Base-by-base conservation (phyloP, 176 grass and related monocot genomes). In the Aegilops speltoides region DNA sequence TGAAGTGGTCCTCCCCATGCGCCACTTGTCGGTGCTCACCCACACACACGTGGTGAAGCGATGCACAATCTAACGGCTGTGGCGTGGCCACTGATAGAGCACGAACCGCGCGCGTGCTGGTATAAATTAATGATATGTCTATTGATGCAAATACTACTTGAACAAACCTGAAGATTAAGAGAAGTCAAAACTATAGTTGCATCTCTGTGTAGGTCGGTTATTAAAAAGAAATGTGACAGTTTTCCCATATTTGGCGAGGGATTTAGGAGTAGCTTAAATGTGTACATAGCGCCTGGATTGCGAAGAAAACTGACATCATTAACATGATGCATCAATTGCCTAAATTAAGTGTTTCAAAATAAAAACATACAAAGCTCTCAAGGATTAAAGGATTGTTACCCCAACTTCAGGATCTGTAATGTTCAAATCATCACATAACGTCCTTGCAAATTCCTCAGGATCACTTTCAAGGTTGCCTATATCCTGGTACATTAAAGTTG, bases 371-470 rank as follows among this genome's bases (percentile, higher is more conserved):
- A 45, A 82, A 38, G 46, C 4, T 38, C 23, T 28, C 60, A 4
- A 81, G 11, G 2, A 77, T 29, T 40, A 20, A 5, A 81, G 20
- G 12, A 52, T 32, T 24, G 62, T 82, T 96, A 98, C 93, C 88
- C 88, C 96, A 85, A 98, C 96, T 98, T 98, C 93, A 68, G 94
- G 92, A 82, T 98, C 97, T 25, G 61, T 69, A 73, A 98, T 91
- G 48, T 96, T 90, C 87, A 96, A 91, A 89, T 98, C 97, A 0
- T 96, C 82, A 37, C 94, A 98, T 54, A 98, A 77, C 7, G 93
- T 96, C 90, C 88, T 91, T n/a, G 92, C 97, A 76, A 98, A 96
- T 68, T 93, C 97, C 77, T 98, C 97, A 10, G 97, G 97, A 69
- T 98, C 97, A 69, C 89, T 96, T 78, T 98, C 92, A 68, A 98